phyloP scores from a whole-genome alignment of 129 eudicot genomes.

The Scalesia atractyloides region DNA sequence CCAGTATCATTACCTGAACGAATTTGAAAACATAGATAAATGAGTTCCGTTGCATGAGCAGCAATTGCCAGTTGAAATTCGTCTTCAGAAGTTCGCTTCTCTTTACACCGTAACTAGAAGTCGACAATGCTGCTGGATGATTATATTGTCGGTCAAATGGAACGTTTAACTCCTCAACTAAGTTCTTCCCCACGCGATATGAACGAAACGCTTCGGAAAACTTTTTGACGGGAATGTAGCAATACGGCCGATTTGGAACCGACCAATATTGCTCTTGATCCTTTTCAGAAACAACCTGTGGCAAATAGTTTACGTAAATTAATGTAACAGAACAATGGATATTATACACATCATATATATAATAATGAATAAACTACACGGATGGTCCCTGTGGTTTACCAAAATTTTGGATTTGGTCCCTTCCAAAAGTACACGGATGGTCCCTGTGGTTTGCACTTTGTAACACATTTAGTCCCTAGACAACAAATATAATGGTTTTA shows the following conservation, averaged over 20 bases:
- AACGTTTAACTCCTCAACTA: slow-evolving; percentile 57
- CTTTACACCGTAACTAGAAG: slow-evolving; percentile 68
- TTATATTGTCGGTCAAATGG: slow-evolving; percentile 77
- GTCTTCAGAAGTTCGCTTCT: slow-evolving; percentile 77
- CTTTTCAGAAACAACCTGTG: slow-evolving; percentile 83
- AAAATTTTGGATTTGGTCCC: too few relatives aligned
- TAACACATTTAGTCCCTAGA: too few relatives aligned
- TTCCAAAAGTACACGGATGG: too few relatives aligned
- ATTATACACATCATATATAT: slow-evolving; percentile 3
- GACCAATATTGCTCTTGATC: slow-evolving; percentile 98
- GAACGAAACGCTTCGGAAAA: slow-evolving; percentile 83
- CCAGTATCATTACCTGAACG: slow-evolving; percentile 66
- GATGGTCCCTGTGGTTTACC: too few relatives aligned
- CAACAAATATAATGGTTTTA: too few relatives aligned
- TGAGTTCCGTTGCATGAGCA: slow-evolving; percentile 87
- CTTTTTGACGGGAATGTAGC: slow-evolving; percentile 67
- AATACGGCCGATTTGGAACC: slow-evolving; percentile 55
- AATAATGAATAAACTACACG: too few relatives aligned
- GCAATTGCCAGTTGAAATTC: slow-evolving; percentile 78
- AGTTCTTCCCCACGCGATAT: slow-evolving; percentile 59
- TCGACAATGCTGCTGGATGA: slow-evolving; percentile 97
- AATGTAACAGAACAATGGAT: not conserved
- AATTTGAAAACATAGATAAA: slow-evolving; percentile 91
- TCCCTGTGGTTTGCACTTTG: too few relatives aligned
- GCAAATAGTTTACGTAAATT: slow-evolving; percentile 1